Base-by-base conservation (phyloP, 495 filamentous ascomycete genomes). In the Aspergillus cavernicola region DNA sequence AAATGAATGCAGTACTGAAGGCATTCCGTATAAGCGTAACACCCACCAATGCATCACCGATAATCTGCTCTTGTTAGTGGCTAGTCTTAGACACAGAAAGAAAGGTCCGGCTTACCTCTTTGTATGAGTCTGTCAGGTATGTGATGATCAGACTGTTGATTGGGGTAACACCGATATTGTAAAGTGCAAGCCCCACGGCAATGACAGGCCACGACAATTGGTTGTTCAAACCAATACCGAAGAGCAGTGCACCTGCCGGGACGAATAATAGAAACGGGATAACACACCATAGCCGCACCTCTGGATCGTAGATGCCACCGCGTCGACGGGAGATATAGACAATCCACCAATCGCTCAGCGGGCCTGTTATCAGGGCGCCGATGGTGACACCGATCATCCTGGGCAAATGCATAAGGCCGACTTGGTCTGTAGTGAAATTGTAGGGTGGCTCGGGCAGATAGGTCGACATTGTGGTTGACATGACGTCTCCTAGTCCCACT, bases 401-500 rank as follows among this genome's bases (percentile, higher is more conserved):
- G 6, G 68, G 54, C 10, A 73, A 29, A 43, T 63, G 66, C 32
- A 63, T 64, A 26, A 67, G 49, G n/a, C 70, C 70, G n/a, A 70
- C 56, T n/a, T 55, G 54, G 15, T 56, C 50, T 28, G 66, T 49
- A 16, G 50, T 51, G 55, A 71, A 71, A 42, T 64, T 66, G 47
- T 73, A 71, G 5, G 68, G 66, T 1, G 61, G 48, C 1, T 33
- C 44, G 6, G 58, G 38, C 38, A 73, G 60, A 12, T 65, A 55
- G 4, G 47, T 52, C 10, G 63, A 61, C 38, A 61, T 50, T 2
- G 64, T 66, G 4, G 63, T 62, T 42, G 53, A 50, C 31, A 68
- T 53, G 42, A 67, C 58, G 13, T 53, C 59, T n/a, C 50, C 38
- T 56, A 55, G 57, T 31, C 60, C 56, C 4, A 70, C 53, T 33